Percentiles rank a stretch among this genome's conserved stretches.
Evolutionary conservation across 495 filamentous ascomycete species (phyloP).

Genomic region (Amniculicola lignicola): DNA sequence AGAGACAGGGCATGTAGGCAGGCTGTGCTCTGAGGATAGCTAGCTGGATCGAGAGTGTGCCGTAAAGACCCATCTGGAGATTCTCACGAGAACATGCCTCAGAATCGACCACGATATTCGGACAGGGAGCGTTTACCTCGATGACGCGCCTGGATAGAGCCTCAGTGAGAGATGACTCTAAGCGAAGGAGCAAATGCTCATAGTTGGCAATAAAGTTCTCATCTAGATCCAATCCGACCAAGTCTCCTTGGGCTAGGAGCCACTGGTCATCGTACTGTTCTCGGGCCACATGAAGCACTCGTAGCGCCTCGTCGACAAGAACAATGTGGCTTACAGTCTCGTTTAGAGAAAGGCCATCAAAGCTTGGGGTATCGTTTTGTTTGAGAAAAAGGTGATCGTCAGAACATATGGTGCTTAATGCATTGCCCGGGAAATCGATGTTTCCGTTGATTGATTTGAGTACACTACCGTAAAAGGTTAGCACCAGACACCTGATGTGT

Average conservation of each 20-base stretch:
- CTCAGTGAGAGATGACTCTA: slow-evolving; percentile 23
- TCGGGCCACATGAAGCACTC: slow-evolving; percentile 5
- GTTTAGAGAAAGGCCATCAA: slow-evolving; percentile 21
- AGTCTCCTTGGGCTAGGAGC: slow-evolving; percentile 24
- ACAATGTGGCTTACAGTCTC: slow-evolving; percentile 9
- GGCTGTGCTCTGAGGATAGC: too few relatives aligned
- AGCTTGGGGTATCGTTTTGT: slow-evolving; percentile 5
- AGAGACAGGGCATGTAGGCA: too few relatives aligned
- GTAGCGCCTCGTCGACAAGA: slow-evolving; percentile 20
- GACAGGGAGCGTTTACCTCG: too few relatives aligned
- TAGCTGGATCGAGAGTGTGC: too few relatives aligned
- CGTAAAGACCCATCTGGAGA: too few relatives aligned
- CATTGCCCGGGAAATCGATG: slow-evolving; percentile 16
- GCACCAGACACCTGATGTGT: slow-evolving; percentile 27
- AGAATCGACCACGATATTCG: too few relatives aligned
- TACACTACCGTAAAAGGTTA: slow-evolving; percentile 26
- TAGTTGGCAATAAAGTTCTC: slow-evolving; percentile 35
- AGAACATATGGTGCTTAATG: slow-evolving; percentile 20
- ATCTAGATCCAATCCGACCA: slow-evolving; percentile 25
- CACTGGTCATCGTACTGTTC: slow-evolving; percentile 25
- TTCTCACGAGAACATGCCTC: too few relatives aligned
- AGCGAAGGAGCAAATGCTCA: slow-evolving; percentile 31
- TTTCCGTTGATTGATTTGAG: slow-evolving; percentile 22
- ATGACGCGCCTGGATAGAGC: slow-evolving; percentile 23
- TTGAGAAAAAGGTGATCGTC: slow-evolving; percentile 30